These are phyloP conservation scores for Aphanomyces stellatus DNA, from an alignment of 352 stramenopile species.

Conservation along the genomic window DNA sequence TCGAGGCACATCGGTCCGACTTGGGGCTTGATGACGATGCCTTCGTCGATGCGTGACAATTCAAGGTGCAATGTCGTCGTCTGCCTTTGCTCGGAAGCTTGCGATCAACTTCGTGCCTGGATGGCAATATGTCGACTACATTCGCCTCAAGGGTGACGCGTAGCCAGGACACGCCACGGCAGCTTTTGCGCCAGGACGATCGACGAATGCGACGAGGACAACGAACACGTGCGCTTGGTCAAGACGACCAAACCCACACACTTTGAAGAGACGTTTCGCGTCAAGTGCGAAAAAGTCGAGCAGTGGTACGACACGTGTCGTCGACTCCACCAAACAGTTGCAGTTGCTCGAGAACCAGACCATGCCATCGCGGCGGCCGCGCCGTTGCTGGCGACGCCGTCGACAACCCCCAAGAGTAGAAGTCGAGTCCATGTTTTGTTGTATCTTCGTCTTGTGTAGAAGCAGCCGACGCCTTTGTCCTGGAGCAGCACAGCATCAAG, in stretches of 20 bases:
- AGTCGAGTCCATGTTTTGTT: neutral
- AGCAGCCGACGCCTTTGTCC: neutral
- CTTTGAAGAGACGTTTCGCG: conserved; percentile 72
- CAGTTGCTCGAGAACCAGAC: conserved; percentile 60
- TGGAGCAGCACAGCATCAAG: conserved; percentile 65
- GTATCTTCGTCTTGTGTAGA: neutral
- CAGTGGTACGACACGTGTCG: conserved; percentile 81
- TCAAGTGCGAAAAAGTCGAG: conserved; percentile 85
- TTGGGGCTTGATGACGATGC: too few species aligned
- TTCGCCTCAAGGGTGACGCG: too few species aligned
- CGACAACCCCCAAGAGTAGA: conserved; percentile 42
- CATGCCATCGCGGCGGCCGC: neutral
- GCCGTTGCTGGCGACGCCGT: conserved; percentile 29
- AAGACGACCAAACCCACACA: conserved; percentile 24
- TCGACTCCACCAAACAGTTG: conserved; percentile 78
- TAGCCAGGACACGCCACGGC: too few species aligned
- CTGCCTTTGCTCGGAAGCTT: too few species aligned
- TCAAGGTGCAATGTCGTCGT: too few species aligned
- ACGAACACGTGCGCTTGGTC: conserved; percentile 19
- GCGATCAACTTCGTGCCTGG: too few species aligned
- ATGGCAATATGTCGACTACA: too few species aligned
- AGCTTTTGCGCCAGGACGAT: too few species aligned
- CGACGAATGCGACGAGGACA: too few species aligned
- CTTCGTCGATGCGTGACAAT: too few species aligned
- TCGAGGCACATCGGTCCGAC: too few species aligned